Evolutionary conservation across 179 eudicot species (phyloP), one percentile per base, ranked within the genome.

Genomic region (Silene coronaria): DNA sequence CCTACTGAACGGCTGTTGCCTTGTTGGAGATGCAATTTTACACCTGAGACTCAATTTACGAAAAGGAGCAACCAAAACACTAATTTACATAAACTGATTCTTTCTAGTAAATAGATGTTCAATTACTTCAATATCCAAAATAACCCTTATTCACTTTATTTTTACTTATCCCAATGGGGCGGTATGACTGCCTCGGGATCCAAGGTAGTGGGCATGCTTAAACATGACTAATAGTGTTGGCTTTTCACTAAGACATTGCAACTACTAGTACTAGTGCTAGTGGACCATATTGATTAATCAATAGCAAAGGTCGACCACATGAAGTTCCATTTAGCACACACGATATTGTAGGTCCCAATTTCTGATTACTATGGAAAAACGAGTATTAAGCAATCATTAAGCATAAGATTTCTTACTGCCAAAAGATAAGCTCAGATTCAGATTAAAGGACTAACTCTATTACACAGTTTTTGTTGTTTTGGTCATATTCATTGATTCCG

Each of bases 221-320:
- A 62, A 24, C 23, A 2, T 21, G 23, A 73, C 28, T 21, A 11
- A 24, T 48, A 53, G 16, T 32, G 11, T 5, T 53, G 66, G 16
- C 26, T 70, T 78, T 42, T 28, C 14, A 60, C 67, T 23, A 30
- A 65, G 62, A 57, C 64, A 67, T 2, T 67, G 70, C 81, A 79
- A 72, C 85, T 34, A 82, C 75, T 57, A 45, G 77, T n/a, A n/a
- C n/a, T 36, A 36, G 38, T 46, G 75, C 71, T 57, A 55, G 82
- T 76, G 82, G 82, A 72, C 77, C 80, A 51, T 23, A 60, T 61
- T 38, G 74, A 58, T 59, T 66, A 30, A 75, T 71, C 19, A 66
- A 6, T 24, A 72, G 19, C 70, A 34, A 72, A 65, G 34, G 14
- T n/a, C 38, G 21, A 55, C 42, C 62, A 36, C 75, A 60, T 30